These are phyloP conservation scores for Leccinum glutinopallens DNA, from an alignment of 1,284 basidiomycete genomes.

Conservation along the genomic window DNA sequence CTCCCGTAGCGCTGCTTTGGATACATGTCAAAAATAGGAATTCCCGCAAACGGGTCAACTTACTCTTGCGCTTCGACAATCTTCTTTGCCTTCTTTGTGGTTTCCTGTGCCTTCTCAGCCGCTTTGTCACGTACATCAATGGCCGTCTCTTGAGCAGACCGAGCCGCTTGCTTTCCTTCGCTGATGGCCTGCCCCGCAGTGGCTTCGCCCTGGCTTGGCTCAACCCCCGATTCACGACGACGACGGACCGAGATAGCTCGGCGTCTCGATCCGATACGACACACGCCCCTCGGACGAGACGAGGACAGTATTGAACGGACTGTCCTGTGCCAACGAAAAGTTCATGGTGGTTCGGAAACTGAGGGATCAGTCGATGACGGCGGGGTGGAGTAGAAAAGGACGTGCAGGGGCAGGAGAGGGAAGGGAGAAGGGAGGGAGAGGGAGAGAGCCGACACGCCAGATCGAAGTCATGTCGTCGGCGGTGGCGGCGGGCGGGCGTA, in stretches of 20 bases:
- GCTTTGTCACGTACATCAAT: conserved; percentile 19
- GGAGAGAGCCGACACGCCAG: too few relatives aligned
- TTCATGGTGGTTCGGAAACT: conserved; percentile 25
- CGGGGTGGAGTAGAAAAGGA: background rate
- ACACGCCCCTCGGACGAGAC: conserved; percentile 33
- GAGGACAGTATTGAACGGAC: conserved; percentile 36
- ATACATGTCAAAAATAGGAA: conserved; percentile 2
- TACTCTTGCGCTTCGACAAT: conserved; percentile 25
- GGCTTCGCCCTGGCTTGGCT: conserved; percentile 29
- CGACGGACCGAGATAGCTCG: conserved; percentile 17
- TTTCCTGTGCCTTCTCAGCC: conserved; percentile 8
- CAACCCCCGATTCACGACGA: conserved; percentile 34
- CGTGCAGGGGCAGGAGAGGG: background rate
- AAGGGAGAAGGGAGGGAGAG: background rate
- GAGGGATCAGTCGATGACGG: background rate
- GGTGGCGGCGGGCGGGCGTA: too few relatives aligned
- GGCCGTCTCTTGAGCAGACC: conserved; percentile 21
- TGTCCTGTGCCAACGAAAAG: conserved; percentile 36
- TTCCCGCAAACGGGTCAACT: background rate
- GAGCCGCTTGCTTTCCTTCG: conserved; percentile 30
- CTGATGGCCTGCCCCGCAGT: background rate
- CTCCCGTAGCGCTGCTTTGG: conserved; percentile 4
- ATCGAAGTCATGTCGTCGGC: too few relatives aligned
- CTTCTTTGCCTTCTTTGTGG: conserved; percentile 17
- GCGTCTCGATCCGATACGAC: conserved; percentile 35